Evolutionary conservation across 2,329 filamentous ascomycete species (phyloP), one percentile per base, ranked within the genome.

Genomic region (Lachnellula suecica): DNA sequence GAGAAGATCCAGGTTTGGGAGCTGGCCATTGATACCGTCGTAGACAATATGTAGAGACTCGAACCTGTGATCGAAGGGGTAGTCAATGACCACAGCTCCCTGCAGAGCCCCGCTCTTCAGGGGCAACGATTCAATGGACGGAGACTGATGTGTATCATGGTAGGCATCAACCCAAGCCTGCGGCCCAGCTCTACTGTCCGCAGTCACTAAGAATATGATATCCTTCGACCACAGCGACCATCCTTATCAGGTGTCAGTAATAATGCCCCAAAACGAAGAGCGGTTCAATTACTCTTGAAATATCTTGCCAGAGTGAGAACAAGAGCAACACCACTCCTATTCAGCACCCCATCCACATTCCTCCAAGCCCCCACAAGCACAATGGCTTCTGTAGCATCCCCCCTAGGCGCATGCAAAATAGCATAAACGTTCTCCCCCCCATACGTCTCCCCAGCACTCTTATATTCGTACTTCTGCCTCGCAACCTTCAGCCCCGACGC

Each of bases 221-320:
- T 99, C 94, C 72, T 99, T 99, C 53, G 92, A 97, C 94, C 94
- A 99, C 24, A 99, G 79, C 48, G 91, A 97, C 94, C 94, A 99
- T 62, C 88, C 83, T 85, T 53, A 44, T 23, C 23, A 45, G n/a
- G 13, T 22, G 60, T 51, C 59, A 52, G 51, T 24, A 20, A 38
- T 44, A 34, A 15, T 44, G 27, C 44, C 3, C 4, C 22, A 19
- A 17, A 38, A 31, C 15, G 13, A 44, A 23, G 9, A 25, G 31
- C 34, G 11, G 41, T 76, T 20, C 6, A 41, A 44, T 27, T 65
- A 83, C 89, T 84, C 72, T 95, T 96, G 74, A 99, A 97, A 72
- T 99, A 99, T 60, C 94, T 84, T 24, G 91, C 89, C 61, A 99
- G 73, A 0, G 93, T 92, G 63, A 99, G 74, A 2, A 91, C 86